phyloP scores from a whole-genome alignment of 208 protist species.

The Leptomonas pyrrhocoris region DNA sequence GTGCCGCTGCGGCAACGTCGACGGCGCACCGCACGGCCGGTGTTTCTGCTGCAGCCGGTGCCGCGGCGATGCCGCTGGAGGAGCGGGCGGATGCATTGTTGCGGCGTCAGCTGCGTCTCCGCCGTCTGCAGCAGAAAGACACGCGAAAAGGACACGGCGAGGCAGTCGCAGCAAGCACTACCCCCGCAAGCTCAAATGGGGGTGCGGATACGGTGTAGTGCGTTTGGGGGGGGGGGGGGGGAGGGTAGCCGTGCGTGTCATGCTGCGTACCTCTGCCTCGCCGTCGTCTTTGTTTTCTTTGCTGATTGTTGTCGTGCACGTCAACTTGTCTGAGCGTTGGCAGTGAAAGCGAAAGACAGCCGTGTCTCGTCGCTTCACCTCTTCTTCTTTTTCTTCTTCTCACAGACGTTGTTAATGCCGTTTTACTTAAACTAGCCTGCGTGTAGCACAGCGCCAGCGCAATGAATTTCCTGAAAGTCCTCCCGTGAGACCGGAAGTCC shows the following conservation, averaged over 20 bases:
- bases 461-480: too few species aligned
- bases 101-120: constrained; percentile 31
- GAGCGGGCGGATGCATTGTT: constrained; percentile 12
- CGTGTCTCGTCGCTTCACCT: neutral
- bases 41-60: neutral
- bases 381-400: neutral
- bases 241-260: neutral
- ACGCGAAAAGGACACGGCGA: neutral
- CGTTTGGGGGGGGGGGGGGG: neutral
- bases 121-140: neutral
- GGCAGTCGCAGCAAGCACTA: neutral
- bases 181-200: too few species aligned
- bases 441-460: neutral
- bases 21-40: neutral
- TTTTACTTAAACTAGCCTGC: neutral
- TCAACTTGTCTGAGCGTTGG: neutral
- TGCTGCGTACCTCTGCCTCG: neutral
- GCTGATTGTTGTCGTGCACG: neutral
- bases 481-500: too few species aligned
- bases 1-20: neutral
- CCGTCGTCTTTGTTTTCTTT: neutral
- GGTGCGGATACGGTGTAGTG: too few species aligned
- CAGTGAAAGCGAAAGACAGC: neutral
- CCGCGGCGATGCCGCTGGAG: neutral
- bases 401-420: neutral